phyloP scores from a whole-genome alignment of 2,329 filamentous ascomycete genomes.

The Dissoconium aciculare region DNA sequence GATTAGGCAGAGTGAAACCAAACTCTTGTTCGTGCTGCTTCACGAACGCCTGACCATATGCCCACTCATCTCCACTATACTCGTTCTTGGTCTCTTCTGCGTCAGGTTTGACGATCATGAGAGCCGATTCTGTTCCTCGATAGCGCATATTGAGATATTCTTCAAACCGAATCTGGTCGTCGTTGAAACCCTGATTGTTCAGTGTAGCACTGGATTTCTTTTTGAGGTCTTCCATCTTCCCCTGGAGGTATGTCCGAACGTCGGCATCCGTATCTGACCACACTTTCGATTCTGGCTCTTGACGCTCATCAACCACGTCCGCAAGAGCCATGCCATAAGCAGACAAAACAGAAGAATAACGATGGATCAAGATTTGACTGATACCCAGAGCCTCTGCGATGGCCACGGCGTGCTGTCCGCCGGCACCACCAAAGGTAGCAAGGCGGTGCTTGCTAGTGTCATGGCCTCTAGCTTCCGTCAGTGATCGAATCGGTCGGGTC shows the following conservation, averaged over 20 bases:
- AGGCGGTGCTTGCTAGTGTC: constrained; percentile 83
- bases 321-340: constrained; percentile 88
- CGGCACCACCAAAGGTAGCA: constrained; percentile 82
- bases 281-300: constrained; percentile 54
- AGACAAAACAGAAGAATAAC: constrained; percentile 77
- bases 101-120: constrained; percentile 71
- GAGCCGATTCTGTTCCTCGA: constrained; percentile 72
- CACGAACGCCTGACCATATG: constrained; percentile 71
- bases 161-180: constrained; percentile 64
- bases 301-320: constrained; percentile 81
- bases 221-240: constrained; percentile 66
- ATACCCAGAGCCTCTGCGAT: constrained; percentile 77
- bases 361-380: constrained; percentile 68
- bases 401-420: constrained; percentile 82
- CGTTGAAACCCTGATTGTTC: constrained; percentile 62
- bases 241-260: constrained; percentile 47
- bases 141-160: constrained; percentile 93
- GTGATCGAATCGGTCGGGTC: constrained; percentile 75
- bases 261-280: constrained; percentile 43
- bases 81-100: constrained; percentile 44
- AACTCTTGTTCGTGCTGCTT: constrained; percentile 85
- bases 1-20: constrained; percentile 70
- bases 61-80: constrained; percentile 56
- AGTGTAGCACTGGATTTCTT: constrained; percentile 55
- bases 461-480: constrained; percentile 84